A percentile compares a stretch with the other conserved stretches of the same genome.
Evolutionary conservation across 495 filamentous ascomycete genomes (phyloP).

Genomic region (Cercophora scortea): DNA sequence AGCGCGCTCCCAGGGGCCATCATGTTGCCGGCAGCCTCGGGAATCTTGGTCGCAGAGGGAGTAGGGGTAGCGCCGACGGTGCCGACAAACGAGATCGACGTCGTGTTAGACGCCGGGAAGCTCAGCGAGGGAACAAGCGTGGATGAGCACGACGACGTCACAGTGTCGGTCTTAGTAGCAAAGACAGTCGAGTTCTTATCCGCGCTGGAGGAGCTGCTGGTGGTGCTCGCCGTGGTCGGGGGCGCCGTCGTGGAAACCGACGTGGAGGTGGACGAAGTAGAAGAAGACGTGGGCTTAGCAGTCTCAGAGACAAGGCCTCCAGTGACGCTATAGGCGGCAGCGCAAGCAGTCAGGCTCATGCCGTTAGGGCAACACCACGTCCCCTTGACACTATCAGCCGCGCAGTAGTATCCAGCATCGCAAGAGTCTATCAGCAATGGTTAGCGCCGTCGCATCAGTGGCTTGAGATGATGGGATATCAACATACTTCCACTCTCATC

Average conservation of each 20-base stretch:
- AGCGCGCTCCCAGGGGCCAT: constrained; percentile 18
- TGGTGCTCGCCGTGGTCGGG: constrained; percentile 2
- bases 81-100: constrained; percentile 2
- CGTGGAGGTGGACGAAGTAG: constrained; percentile 10
- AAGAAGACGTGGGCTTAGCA: constrained; percentile 13
- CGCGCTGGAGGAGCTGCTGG: background rate
- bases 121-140: constrained; percentile 1
- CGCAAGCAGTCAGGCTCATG: constrained; percentile 34
- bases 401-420: constrained; percentile 40
- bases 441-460: constrained; percentile 2
- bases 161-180: background rate
- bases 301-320: constrained; percentile 32
- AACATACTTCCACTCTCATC: constrained; percentile 36
- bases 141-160: background rate
- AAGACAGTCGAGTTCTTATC: constrained; percentile 8
- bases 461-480: background rate
- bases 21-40: constrained; percentile 12
- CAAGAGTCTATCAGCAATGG: constrained; percentile 31
- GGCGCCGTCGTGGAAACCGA: constrained; percentile 3
- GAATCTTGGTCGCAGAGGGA: constrained; percentile 6
- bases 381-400: constrained; percentile 24
- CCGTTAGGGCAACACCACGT: constrained; percentile 42
- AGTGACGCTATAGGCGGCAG: constrained; percentile 26
- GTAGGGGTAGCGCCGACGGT: constrained; percentile 3
- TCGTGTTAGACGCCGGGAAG: constrained; percentile 12